Percentiles rank a stretch among this genome's conserved stretches.
phyloP scores from a whole-genome alignment of 805 yeast species.

The Myxozyma monticola region DNA sequence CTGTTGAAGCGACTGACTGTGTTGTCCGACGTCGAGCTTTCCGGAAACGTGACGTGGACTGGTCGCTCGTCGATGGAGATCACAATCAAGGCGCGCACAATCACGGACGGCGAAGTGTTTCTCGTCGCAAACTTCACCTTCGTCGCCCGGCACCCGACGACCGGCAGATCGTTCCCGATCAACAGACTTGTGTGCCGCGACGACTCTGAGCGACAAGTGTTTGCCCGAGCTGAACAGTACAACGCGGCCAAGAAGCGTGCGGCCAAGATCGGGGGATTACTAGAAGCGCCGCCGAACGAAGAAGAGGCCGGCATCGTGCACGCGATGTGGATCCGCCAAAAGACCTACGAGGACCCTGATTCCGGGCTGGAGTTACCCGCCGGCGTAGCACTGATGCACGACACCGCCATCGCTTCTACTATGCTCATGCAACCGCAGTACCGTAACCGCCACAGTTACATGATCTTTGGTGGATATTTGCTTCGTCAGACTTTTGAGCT shows the following conservation, averaged over 20 bases:
- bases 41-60: conserved; percentile 93
- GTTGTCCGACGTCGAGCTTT: conserved; percentile 68
- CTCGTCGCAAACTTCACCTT: conserved; percentile 90
- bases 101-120: conserved; percentile 69
- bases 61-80: conserved; percentile 96
- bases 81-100: conserved; percentile 81
- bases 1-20: conserved; percentile 83
- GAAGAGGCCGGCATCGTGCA: conserved; percentile 76
- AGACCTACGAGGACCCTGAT: conserved; percentile 26
- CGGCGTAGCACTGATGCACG: conserved; percentile 49
- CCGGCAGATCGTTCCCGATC: conserved; percentile 86
- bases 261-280: conserved; percentile 62
- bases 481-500: conserved; percentile 90
- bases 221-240: conserved; percentile 84
- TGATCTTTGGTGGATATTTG: conserved; percentile 93
- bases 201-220: conserved; percentile 78
- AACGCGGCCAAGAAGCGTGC: conserved; percentile 81
- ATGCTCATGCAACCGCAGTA: conserved; percentile 95
- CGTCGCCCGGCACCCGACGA: conserved; percentile 90
- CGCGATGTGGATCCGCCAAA: conserved; percentile 59
- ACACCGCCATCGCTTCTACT: conserved; percentile 71
- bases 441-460: conserved; percentile 88
- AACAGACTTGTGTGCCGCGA: conserved; percentile 74
- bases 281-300: conserved; percentile 70
- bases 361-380: conserved; percentile 32